Percentiles rank a stretch among this genome's conserved stretches.
These are phyloP conservation scores for Coprinopsis cinerea DNA, from an alignment of 768 basidiomycete genomes.

Conservation along the genomic window DNA sequence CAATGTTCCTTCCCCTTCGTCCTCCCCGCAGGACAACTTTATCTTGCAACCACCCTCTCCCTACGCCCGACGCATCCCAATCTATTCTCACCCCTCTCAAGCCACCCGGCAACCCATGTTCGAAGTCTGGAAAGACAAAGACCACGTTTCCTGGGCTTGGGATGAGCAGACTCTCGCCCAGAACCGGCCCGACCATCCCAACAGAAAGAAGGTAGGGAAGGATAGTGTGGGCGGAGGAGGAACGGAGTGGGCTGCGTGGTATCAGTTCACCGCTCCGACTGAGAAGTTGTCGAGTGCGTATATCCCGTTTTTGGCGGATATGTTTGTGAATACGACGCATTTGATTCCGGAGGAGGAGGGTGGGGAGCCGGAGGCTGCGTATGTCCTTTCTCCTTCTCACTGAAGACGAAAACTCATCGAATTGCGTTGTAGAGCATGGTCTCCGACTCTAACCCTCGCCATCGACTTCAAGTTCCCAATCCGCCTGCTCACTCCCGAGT, in stretches of 20 bases:
- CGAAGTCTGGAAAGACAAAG: constrained; percentile 29
- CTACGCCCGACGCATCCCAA: constrained; percentile 55
- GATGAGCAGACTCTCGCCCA: constrained; percentile 36
- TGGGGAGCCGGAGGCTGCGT: constrained; percentile 29
- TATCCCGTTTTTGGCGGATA: constrained; percentile 54
- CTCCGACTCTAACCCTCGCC: constrained; percentile 53
- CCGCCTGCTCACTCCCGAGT: constrained; percentile 23
- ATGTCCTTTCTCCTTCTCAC: background rate
- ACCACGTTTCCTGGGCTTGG: constrained; percentile 28
- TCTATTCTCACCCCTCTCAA: constrained; percentile 46
- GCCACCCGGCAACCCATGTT: constrained; percentile 21
- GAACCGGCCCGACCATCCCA: constrained; percentile 32
- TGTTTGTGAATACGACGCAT: constrained; percentile 38
- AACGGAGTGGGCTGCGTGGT: constrained; percentile 55
- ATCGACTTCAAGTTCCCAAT: constrained; percentile 62
- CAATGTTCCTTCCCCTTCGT: too few species aligned
- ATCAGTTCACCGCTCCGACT: constrained; percentile 34
- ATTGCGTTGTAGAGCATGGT: constrained; percentile 41
- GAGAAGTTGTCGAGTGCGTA: constrained; percentile 43
- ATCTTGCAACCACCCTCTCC: constrained; percentile 45
- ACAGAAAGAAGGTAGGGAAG: constrained; percentile 31
- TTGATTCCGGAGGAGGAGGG: constrained; percentile 45
- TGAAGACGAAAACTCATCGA: background rate
- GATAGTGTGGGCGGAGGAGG: constrained; percentile 47
- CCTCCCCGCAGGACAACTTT: constrained; percentile 21